Percentiles rank a stretch among this genome's conserved stretches.
phyloP scores from a whole-genome alignment of 176 grass and related monocot species.

The barley (Hordeum vulgare) region MorexV3_pseudomolecules_assembly NC_058521.1:582600036-582600535 shows the following conservation, averaged over 20 bases:
- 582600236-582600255: conserved; percentile 30
- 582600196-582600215: conserved; percentile 49
- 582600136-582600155: conserved; percentile 61
- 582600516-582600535: not conserved
- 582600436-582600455: conserved; percentile 52
- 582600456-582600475: conserved; percentile 56
- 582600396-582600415: conserved; percentile 61
- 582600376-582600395: conserved; percentile 66
- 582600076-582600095: conserved; percentile 75
- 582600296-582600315: conserved; percentile 51
- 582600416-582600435: conserved; percentile 52
- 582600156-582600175: conserved; percentile 65
- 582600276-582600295: conserved; percentile 59
- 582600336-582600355: conserved; percentile 60
- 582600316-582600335: conserved; percentile 49
- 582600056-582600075: conserved; percentile 71
- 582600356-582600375: conserved; percentile 59
- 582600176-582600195: conserved; percentile 49
- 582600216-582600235: conserved; percentile 36
- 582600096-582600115: conserved; percentile 67
- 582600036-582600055: conserved; percentile 56
- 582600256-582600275: conserved; percentile 62
- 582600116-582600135: conserved; percentile 66
- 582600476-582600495: conserved; percentile 23
- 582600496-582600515: not conserved